Base-by-base conservation (phyloP, 2,329 filamentous ascomycete species). In the Bipolaris gigantea region DNA sequence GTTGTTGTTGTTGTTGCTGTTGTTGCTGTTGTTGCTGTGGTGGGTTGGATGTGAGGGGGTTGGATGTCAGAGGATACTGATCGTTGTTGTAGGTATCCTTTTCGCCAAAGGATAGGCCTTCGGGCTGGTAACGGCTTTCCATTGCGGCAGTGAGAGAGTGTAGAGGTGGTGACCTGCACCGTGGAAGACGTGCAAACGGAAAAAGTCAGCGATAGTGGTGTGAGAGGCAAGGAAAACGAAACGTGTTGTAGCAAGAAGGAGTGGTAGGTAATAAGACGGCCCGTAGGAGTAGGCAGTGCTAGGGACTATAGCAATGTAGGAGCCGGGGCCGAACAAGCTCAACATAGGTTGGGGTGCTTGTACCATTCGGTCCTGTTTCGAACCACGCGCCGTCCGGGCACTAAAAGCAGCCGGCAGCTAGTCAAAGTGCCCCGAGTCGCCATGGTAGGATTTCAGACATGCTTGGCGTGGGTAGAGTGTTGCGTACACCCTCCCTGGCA, bases 381-480 rank as follows among this genome's bases (percentile, higher is more conserved):
- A 65, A 62, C 56, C 51, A 57, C 43, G 60, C 59, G 60, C 55
- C 53, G 63, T 53, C 50, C 61, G 60, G 56, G 48, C 57, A 59
- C 52, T 61, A 59, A 58, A 58, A 40, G 60, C 48, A 38, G 50
- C 49, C 60, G 57, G 63, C 61, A 62, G 62, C 60, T 69, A 67
- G 59, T 56, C 61, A 36, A 65, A 57, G 48, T 55, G 53, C 32
- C 55, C 56, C 51, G 54, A 59, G 46, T 40, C 59, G 50, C 45
- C 49, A 52, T 50, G 57, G 55, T 66, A 61, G 62, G 30, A 65
- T 63, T 58, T 59, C 55, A 52, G 49, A 51, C 10, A 52, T 44
- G 46, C 69, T 72, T 71, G 69, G 69, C 69, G 54, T 58, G 60
- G 56, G 58, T 62, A 50, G 62, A 56, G 63, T 67, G 66, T 70